phyloP scores from a whole-genome alignment of 768 basidiomycete genomes.

The Pseudohyphozyma bogoriensis region DNA sequence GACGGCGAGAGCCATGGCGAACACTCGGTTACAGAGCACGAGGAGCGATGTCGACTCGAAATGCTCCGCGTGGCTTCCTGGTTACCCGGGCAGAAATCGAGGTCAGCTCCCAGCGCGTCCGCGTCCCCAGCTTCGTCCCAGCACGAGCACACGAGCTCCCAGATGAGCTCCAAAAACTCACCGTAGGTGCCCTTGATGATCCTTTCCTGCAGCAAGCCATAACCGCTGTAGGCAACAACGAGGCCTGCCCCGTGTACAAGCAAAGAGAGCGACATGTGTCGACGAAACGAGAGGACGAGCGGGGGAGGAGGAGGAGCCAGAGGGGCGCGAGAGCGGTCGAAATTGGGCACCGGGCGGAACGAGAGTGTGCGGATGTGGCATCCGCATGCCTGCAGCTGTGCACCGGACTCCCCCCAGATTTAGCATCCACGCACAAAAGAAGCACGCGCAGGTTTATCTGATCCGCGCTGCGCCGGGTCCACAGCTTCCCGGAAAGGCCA shows the following conservation, averaged over 20 bases:
- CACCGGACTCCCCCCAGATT: too few species aligned
- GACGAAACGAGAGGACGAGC: neutral
- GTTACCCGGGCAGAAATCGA: too few species aligned
- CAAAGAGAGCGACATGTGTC: neutral
- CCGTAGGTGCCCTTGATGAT: slow-evolving; percentile 20
- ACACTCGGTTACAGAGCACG: slow-evolving; percentile 13
- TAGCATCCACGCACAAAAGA: too few species aligned
- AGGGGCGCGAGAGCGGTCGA: too few species aligned
- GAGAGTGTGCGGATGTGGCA: too few species aligned
- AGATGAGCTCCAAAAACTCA: slow-evolving; percentile 2
- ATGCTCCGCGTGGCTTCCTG: slow-evolving; percentile 5
- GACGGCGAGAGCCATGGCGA: neutral
- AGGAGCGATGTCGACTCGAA: slow-evolving; percentile 14
- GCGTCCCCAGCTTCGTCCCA: neutral
- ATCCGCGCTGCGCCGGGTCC: too few species aligned
- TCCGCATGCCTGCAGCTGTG: too few species aligned
- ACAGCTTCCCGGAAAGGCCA: too few species aligned
- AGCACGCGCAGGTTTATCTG: too few species aligned
- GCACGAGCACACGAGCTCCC: too few species aligned
- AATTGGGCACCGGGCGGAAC: too few species aligned
- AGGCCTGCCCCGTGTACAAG: slow-evolving; percentile 9
- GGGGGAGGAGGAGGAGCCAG: neutral
- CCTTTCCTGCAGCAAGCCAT: slow-evolving; percentile 17
- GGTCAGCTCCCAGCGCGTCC: neutral
- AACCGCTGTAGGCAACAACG: slow-evolving; percentile 7